Evolutionary conservation across 768 basidiomycete genomes (phyloP), one percentile per base, ranked within the genome.

Genomic region (Harrya chromipes): DNA sequence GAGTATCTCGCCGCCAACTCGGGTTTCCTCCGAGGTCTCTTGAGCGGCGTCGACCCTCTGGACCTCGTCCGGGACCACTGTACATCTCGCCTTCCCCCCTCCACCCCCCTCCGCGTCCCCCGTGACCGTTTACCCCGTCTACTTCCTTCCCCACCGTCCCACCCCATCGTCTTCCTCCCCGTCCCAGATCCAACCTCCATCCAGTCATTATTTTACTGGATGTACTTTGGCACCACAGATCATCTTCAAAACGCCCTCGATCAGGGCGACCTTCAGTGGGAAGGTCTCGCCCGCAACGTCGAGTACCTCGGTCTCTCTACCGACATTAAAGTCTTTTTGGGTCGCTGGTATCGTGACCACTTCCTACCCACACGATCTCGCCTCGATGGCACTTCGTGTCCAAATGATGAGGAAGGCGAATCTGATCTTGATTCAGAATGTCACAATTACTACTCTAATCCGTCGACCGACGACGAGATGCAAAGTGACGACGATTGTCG

Each of bases 1-100:
- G 87, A 89, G 63, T 90, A 85, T 61, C 79, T 95, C 38, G 81
- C 82, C n/a, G 83, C 87, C 16, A 89, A 92, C 66, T 93, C 90
- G 0, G 75, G 76, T 37, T 81, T 91, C 46, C 72, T 94, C 40
- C 75, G 83, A 33, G 79, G 77, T 8, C 75, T 94, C 36, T 80
- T 94, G 63, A 81, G 80, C 57, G 87, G 86, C 23, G 74, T 81
- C 35, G 78, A 80, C 20, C 74, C 84, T 14, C 66, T 82, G 52
- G 80, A 87, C 54, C 74, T 87, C 48, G 74, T 83, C 55, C 69
- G 59, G 57, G 68, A 70, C 62, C 65, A 42, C 47, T 68, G 46
- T 46, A 50, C 57, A 44, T 65, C 52, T 53, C 53, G 45, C 11
- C 47, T 40, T 4, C 48, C 29, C 12, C 29, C 29, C 29, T 29